A percentile compares a stretch with the other conserved stretches of the same genome.
phyloP scores from a whole-genome alignment of 805 yeast genomes.

The Pichia deserticola region DNA sequence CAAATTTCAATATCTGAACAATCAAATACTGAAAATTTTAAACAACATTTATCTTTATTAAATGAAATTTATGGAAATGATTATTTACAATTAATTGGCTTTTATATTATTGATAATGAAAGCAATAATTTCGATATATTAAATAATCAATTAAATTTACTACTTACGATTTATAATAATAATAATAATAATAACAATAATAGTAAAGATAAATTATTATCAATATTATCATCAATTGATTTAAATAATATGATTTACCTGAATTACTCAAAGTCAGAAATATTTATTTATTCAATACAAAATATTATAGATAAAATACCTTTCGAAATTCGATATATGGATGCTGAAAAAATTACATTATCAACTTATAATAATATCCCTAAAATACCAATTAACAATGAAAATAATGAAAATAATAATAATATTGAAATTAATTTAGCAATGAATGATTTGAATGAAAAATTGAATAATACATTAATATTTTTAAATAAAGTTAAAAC shows the following conservation, averaged over 20 bases:
- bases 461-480: slow-evolving; percentile 7
- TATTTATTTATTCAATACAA: neutral
- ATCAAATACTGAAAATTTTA: neutral
- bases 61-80: slow-evolving; percentile 17
- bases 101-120: slow-evolving; percentile 10
- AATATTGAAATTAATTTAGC: neutral
- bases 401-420: neutral
- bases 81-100: slow-evolving; percentile 20
- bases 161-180: neutral
- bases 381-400: neutral
- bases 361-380: neutral
- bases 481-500: slow-evolving; percentile 10
- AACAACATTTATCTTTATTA: slow-evolving; percentile 11
- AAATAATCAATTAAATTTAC: neutral
- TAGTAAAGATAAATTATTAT: no score
- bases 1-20: slow-evolving; percentile 1
- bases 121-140: neutral
- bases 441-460: slow-evolving; percentile 1
- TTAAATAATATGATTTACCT: no score
- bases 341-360: neutral
- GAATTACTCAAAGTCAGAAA: neutral
- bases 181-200: neutral
- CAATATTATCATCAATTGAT: no score
- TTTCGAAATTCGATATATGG: neutral
- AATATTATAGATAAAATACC: neutral